phyloP scores from a whole-genome alignment of 495 filamentous ascomycete genomes.

The Cercophora sp. region DNA sequence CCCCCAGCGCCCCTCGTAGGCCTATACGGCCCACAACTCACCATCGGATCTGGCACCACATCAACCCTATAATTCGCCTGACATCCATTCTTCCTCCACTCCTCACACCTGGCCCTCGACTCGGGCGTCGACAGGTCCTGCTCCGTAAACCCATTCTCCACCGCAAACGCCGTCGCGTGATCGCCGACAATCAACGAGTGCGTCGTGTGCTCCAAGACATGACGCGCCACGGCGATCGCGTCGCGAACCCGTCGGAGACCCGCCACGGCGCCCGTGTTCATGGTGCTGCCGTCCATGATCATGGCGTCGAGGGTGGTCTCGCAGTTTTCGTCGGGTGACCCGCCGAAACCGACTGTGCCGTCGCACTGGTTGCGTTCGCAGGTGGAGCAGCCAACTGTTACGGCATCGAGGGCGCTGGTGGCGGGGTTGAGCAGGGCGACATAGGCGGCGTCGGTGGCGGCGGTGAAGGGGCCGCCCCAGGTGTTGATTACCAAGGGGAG shows the following conservation, averaged over 20 bases:
- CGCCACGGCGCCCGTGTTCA: slow-evolving; percentile 45
- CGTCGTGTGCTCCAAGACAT: slow-evolving; percentile 41
- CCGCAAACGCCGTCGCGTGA: slow-evolving; percentile 42
- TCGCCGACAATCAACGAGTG: slow-evolving; percentile 46
- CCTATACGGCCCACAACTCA: slow-evolving; percentile 40
- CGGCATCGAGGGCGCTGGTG: slow-evolving; percentile 39
- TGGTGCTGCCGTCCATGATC: slow-evolving; percentile 42
- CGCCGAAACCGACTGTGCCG: slow-evolving; percentile 44
- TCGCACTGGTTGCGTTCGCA: slow-evolving; percentile 46
- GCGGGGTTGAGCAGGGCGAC: slow-evolving; percentile 28
- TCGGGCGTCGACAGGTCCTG: slow-evolving; percentile 36
- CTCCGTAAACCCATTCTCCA: slow-evolving; percentile 39
- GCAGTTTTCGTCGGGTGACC: slow-evolving; percentile 44
- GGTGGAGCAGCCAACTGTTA: slow-evolving; percentile 40
- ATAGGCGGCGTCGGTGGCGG: slow-evolving; percentile 47
- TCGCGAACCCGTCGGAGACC: slow-evolving; percentile 40
- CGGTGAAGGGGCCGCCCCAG: slow-evolving; percentile 44
- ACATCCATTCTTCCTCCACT: slow-evolving; percentile 35
- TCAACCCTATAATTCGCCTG: slow-evolving; percentile 40
- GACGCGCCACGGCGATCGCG: slow-evolving; percentile 42
- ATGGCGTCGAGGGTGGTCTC: slow-evolving; percentile 49
- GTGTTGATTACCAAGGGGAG: slow-evolving; percentile 45
- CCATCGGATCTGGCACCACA: slow-evolving; percentile 31
- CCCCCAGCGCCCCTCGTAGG: slow-evolving; percentile 12
- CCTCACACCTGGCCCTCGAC: slow-evolving; percentile 31